Percentiles rank a stretch among this genome's conserved stretches.
Evolutionary conservation across 148 eudicot species (phyloP).

Genomic region (Rhododendron simsii): DNA sequence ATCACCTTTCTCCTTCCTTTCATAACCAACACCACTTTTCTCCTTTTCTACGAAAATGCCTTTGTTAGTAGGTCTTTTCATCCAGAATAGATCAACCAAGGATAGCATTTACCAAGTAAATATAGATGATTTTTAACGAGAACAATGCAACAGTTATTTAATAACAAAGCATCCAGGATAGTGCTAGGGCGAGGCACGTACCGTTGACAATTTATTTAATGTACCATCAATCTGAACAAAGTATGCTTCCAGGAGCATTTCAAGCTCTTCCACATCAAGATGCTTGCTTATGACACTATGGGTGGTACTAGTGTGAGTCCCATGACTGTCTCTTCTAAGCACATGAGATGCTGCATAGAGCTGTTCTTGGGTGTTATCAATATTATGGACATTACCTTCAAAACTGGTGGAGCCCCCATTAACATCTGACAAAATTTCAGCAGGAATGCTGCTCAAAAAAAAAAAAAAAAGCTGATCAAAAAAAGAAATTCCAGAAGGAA

Average conservation of each 20-base stretch:
- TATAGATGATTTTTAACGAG: neutral
- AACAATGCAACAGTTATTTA: neutral
- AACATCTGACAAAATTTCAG: constrained; percentile 48
- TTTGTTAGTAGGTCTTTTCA: neutral
- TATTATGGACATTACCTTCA: constrained; percentile 35
- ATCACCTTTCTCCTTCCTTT: neutral
- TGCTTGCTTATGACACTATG: constrained; percentile 70
- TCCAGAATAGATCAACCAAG: neutral
- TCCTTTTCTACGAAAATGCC: neutral
- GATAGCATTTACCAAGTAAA: neutral
- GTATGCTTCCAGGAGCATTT: constrained; percentile 99
- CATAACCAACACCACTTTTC: neutral
- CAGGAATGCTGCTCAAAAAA: constrained; percentile 39
- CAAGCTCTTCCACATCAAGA: constrained; percentile 97
- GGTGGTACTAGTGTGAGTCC: constrained; percentile 75
- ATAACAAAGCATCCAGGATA: neutral
- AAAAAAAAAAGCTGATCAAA: neutral
- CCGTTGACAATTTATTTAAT: constrained; percentile 90
- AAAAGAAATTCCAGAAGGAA: constrained; percentile 39
- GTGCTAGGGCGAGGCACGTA: constrained; percentile 21
- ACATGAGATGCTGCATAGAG: constrained; percentile 38
- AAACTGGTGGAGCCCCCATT: constrained; percentile 41
- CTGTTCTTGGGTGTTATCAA: constrained; percentile 33
- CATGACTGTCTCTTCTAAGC: constrained; percentile 57
- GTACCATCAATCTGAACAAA: constrained; percentile 98